Base-by-base conservation (phyloP, 345 rosid species). In the Microthlaspi erraticum region DNA sequence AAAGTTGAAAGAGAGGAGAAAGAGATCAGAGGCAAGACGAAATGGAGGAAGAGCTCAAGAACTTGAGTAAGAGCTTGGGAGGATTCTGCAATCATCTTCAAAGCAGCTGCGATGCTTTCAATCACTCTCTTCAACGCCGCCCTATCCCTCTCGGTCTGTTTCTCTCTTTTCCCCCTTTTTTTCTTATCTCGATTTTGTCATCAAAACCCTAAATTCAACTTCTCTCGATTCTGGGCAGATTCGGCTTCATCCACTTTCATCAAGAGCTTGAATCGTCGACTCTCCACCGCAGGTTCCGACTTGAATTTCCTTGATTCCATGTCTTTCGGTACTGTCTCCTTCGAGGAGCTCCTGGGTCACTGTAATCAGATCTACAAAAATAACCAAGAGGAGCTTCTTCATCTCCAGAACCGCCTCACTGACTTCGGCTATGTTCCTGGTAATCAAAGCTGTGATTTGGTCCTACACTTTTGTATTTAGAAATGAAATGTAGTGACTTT, bases 291-390 rank as follows among this genome's bases (percentile, higher is more conserved):
- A n/a, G 70, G 77, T 52, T 14, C 67, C 37, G 97, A 88, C 29
- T 77, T 93, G 10, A 81, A 79, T 71, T 42, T 86, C 50, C 92
- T 93, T 2, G 97, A 90, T 2, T 83, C 89, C 0, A 86, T 88
- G 93, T 81, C 93, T 7, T 84, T 88, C 8, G 96, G 89, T 14
- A 88, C 92, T 0, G 90, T 93, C 13, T 93, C 98, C 1, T 90
- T 90, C 8, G 97, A 88, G 79, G 98, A 88, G 76, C 85, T 88
- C 5, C 66, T 90, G 52, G 93, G 98, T 72, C 93, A 93, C 49
- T 90, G 95, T 73, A 84, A 76, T 59, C 85, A 90, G 70, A 81
- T 87, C 64, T 84, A 77, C 61, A 84, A 83, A 62, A 73, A 66
- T 66, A 92, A 85, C 20, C 83, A 90, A 19, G 61, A n/a, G 5